phyloP scores from a whole-genome alignment of 2,329 filamentous ascomycete species.

The Fusarium redolens region DNA sequence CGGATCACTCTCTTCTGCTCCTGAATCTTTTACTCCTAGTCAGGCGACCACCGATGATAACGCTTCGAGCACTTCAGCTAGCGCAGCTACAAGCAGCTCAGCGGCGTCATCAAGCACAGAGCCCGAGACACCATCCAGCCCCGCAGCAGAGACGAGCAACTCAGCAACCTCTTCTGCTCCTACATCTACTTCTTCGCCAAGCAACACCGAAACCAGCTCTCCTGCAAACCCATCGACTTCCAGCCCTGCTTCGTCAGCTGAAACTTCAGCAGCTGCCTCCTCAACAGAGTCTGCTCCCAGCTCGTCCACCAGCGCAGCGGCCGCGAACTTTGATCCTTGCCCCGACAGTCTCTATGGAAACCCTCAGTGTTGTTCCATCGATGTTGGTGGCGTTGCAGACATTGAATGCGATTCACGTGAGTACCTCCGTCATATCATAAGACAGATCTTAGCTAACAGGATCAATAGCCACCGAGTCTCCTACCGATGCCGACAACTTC shows the following conservation, averaged over 20 bases:
- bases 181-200: background rate
- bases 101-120: background rate
- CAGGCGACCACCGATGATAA: accelerated
- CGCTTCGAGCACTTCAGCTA: background rate
- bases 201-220: background rate
- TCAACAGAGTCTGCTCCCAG: background rate
- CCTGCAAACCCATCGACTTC: background rate
- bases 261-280: background rate
- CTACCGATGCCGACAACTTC: background rate
- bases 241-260: background rate
- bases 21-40: accelerated
- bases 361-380: background rate
- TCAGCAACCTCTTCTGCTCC: background rate
- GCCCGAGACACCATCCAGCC: background rate
- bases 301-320: background rate
- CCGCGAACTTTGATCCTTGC: background rate
- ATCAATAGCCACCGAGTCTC: background rate
- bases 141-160: background rate
- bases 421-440: accelerated
- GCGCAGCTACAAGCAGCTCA: background rate
- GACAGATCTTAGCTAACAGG: accelerated
- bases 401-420: background rate
- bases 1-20: accelerated
- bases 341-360: background rate
- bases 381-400: background rate